Conservation (phyloP, 2,329 filamentous ascomycete species). For the Trichophyton equinum region DNA sequence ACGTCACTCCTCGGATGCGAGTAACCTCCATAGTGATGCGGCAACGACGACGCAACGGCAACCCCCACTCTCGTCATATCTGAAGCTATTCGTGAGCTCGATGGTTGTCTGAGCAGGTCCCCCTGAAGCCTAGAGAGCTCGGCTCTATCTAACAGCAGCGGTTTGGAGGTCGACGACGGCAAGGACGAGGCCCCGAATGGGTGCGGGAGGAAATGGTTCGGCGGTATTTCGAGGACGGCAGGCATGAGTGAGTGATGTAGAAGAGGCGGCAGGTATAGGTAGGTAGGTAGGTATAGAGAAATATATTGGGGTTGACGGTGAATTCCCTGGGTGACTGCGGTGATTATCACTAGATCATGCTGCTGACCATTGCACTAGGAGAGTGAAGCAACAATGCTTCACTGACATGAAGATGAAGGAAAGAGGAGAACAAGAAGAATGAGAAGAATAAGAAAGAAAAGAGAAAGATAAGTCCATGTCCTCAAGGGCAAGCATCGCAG, state of each 20-base stretch:
- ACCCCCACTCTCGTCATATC: constrained; percentile 1
- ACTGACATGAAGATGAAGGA: neutral
- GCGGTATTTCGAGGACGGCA: constrained; percentile 4
- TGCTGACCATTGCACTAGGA: neutral
- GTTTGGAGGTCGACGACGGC: constrained; percentile 38
- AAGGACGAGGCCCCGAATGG: neutral
- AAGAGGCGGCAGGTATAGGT: neutral
- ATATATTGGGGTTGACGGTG: neutral
- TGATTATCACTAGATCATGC: constrained; percentile 5
- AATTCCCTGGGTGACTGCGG: neutral
- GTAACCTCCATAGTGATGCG: neutral
- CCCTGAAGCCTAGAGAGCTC: constrained; percentile 6
- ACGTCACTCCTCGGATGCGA: neutral
- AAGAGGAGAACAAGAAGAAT: neutral
- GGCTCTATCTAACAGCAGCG: constrained; percentile 16
- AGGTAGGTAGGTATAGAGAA: neutral
- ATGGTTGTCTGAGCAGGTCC: neutral
- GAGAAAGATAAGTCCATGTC: constrained; percentile 3
- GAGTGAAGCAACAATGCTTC: constrained; percentile 3
- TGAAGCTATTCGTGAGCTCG: neutral
- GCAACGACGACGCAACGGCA: constrained; percentile 17
- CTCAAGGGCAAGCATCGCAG: constrained; percentile 3
- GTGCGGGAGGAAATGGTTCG: constrained; percentile 4
- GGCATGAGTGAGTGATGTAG: constrained; percentile 2
- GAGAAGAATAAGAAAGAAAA: neutral